Base-by-base conservation (phyloP, 139 green algal species). In the Tetraselmis chui region DNA sequence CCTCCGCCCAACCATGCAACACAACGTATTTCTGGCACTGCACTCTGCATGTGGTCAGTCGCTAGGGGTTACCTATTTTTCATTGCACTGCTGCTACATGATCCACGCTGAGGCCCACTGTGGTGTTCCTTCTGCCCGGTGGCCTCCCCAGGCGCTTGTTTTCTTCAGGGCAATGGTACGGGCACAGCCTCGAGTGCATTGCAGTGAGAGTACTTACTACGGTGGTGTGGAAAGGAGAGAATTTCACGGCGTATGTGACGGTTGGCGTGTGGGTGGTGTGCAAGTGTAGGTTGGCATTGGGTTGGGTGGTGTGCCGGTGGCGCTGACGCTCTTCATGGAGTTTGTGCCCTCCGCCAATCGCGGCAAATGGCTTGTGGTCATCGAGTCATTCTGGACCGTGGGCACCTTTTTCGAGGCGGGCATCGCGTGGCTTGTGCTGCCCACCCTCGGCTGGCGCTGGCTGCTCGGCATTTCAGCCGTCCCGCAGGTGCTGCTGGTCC, bases 381-480 rank as follows among this genome's bases (percentile, higher is more conserved):
- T 97, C 31, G 88, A 96, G 76, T 75, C 86, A 11, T 91, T 91
- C 59, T 97, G 93, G 93, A 95, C 91, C 31, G 32, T 94, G 59
- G 93, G 93, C 32, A 90, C 88, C n/a, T 79, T 94, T 29, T 23
- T 89, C 1, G 92, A 96, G 79, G 90, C 89, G 0, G n/a, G 30
- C 59, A 26, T 83, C 90, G 75, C 93, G 1, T 97, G 94, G 94
- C 81, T 58, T 0, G 78, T 97, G 18, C 83, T 97, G 76, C 85
- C 89, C 2, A 30, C 32, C 1, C 32, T 91, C 28, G 90, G 92
- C 59, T 97, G 94, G 93, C 82, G 91, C 1, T 90, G 83, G 87
- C 86, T 94, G 79, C 78, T 94, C 30, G 85, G 76, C 0, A 59
- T 92, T 2, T 93, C 89, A 0, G 81, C 86, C 0, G 29, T 86